Conservation (phyloP, 1,284 basidiomycete genomes). For the Trichosporon sp. region DNA sequence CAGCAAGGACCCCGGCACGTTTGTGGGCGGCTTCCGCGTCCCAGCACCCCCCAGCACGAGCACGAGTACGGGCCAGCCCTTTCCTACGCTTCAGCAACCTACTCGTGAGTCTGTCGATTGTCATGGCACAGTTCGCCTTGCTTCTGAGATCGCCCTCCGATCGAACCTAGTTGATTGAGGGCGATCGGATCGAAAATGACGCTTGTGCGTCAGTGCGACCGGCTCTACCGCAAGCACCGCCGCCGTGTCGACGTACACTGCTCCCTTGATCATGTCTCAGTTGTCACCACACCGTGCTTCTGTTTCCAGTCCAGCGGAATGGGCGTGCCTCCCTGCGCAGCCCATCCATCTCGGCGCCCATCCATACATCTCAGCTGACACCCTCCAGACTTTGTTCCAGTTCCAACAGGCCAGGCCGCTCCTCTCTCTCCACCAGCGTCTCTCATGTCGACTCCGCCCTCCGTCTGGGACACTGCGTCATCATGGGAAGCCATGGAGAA, state of each 20-base stretch:
- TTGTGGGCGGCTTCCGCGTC: conserved; percentile 1
- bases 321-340: neutral
- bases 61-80: neutral
- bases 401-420: conserved; percentile 16
- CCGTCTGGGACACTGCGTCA: conserved; percentile 28
- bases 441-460: conserved; percentile 36
- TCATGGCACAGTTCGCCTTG: neutral
- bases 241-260: neutral
- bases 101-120: neutral
- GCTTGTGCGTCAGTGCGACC: neutral
- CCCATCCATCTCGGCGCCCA: neutral
- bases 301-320: neutral
- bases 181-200: conserved; percentile 1
- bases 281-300: neutral
- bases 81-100: conserved; percentile 11
- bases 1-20: neutral
- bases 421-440: conserved; percentile 40
- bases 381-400: conserved; percentile 16
- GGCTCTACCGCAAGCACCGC: neutral
- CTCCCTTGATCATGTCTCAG: too few relatives aligned
- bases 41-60: neutral
- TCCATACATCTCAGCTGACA: neutral
- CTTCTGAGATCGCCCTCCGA: neutral
- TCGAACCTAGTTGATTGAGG: neutral
- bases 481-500: conserved; percentile 27